Evolutionary conservation across 495 filamentous ascomycete species (phyloP), one percentile per base, ranked within the genome.

Genomic region (Penicillium steckii): DNA sequence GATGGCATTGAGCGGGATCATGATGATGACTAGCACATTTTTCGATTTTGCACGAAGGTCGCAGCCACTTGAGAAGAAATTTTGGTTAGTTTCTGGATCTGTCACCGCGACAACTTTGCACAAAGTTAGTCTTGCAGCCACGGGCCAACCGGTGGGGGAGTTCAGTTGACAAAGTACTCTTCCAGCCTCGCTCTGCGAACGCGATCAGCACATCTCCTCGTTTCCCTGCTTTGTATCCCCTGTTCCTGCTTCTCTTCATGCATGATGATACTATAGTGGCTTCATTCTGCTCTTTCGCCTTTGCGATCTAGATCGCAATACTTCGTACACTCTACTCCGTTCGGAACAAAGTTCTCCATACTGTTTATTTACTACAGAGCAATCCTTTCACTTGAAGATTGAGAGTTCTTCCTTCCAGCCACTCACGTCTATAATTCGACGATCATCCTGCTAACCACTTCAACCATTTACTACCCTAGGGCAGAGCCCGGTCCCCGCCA

Each of bases 171-270:
- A n/a, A n/a, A n/a, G n/a, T n/a, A n/a, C n/a, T n/a, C n/a, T n/a
- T n/a, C n/a, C n/a, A n/a, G n/a, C n/a, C n/a, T n/a, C n/a, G 29
- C 5, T 2, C 29, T 32, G 29, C 29, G 29, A 32, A 32, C 29
- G 10, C 29, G 29, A 32, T 32, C 33, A 1, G 33, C 33, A 15
- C n/a, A 8, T n/a, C 19, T 22, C 9, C 15, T 45, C 26, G 23
- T 15, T 45, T 45, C 43, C 43, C 23, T 45, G 17, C 26, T 30
- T 45, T 17, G 13, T 12, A 13, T 12, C 43, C 22, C 23, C 24
- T 45, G 43, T 45, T 45, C 43, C 43, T 45, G 26, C 43, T 45
- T 27, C 43, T 7, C 3, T 27, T 45, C 26, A 45, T 45, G 43
- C 26, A 45, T 15, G 33, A 45, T 15, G 33, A n/a, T 37, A 37